Conservation (phyloP, 2,329 filamentous ascomycete species). For the Plectosphaerella plurivora region DNA sequence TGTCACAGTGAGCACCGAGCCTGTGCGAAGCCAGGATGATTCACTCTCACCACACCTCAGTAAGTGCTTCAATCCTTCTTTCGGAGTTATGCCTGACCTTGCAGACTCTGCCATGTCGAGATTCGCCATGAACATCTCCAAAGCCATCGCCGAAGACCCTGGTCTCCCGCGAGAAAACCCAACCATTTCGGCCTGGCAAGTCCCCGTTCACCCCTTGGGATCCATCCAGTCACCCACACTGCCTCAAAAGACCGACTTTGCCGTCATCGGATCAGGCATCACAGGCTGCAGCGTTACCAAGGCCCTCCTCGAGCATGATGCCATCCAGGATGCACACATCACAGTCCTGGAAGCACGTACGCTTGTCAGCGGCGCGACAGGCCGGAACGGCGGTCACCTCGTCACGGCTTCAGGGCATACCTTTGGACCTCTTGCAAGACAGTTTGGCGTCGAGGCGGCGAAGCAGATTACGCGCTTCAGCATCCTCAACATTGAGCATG, state of each 20-base stretch:
- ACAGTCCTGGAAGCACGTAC: conserved; percentile 21
- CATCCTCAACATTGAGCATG: conserved; percentile 1
- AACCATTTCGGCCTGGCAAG: conserved; percentile 24
- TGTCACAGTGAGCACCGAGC: no score
- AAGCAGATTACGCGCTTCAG: conserved; percentile 8
- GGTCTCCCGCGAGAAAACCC: conserved; percentile 28
- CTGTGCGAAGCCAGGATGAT: no score
- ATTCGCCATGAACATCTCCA: not conserved
- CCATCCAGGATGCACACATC: conserved; percentile 6
- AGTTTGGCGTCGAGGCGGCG: conserved; percentile 9
- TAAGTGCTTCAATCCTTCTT: no score
- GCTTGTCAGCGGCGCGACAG: conserved; percentile 21
- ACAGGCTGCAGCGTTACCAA: conserved; percentile 25
- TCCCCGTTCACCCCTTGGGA: conserved; percentile 13
- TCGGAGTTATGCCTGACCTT: not conserved
- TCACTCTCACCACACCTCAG: no score
- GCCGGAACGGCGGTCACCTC: conserved; percentile 22
- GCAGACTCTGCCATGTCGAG: not conserved
- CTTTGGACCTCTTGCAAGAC: conserved; percentile 2
- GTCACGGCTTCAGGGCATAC: conserved; percentile 1
- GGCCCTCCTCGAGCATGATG: conserved; percentile 18
- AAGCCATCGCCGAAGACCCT: conserved; percentile 18
- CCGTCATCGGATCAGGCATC: conserved; percentile 32
- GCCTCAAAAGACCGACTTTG: conserved; percentile 17
- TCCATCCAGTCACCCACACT: conserved; percentile 5